These are phyloP conservation scores for Entomophthora muscae DNA, from an alignment of 371 early-diverging fungal genomes.

Conservation along the genomic window DNA sequence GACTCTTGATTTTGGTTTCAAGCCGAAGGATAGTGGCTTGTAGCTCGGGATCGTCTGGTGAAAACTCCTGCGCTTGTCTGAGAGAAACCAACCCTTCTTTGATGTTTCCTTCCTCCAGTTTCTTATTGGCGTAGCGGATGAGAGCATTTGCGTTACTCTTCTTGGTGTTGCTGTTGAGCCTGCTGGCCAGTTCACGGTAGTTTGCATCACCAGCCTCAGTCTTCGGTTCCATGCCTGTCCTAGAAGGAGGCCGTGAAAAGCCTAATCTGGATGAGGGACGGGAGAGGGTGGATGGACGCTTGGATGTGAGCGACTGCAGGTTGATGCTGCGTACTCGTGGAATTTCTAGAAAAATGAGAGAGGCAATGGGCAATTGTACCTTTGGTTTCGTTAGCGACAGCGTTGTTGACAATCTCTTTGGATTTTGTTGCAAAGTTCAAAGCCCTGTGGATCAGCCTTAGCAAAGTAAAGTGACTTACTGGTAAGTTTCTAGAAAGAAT, in stretches of 20 bases:
- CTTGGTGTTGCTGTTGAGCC: background rate
- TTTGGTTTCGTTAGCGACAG: slow-evolving; percentile 8
- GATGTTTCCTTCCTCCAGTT: background rate
- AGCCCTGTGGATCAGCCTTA: slow-evolving; percentile 20
- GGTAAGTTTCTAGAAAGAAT: slow-evolving; percentile 29
- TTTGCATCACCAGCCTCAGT: background rate
- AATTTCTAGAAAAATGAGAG: background rate
- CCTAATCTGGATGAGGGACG: background rate
- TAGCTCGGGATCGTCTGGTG: background rate
- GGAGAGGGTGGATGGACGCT: background rate
- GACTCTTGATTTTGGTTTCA: background rate
- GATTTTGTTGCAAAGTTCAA: slow-evolving; percentile 51
- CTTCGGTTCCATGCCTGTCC: no score
- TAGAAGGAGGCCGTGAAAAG: background rate
- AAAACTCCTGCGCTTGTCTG: background rate
- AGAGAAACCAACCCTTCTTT: background rate
- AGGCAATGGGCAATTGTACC: background rate
- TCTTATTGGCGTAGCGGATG: background rate
- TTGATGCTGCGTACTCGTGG: background rate
- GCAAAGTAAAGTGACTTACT: slow-evolving; percentile 13
- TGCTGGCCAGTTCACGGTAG: background rate
- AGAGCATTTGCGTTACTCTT: background rate
- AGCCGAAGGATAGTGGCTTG: background rate
- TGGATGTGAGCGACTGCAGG: background rate
- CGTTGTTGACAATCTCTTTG: slow-evolving; percentile 33